phyloP scores from a whole-genome alignment of 2,329 filamentous ascomycete species.

The Orbilia quercus region DNA sequence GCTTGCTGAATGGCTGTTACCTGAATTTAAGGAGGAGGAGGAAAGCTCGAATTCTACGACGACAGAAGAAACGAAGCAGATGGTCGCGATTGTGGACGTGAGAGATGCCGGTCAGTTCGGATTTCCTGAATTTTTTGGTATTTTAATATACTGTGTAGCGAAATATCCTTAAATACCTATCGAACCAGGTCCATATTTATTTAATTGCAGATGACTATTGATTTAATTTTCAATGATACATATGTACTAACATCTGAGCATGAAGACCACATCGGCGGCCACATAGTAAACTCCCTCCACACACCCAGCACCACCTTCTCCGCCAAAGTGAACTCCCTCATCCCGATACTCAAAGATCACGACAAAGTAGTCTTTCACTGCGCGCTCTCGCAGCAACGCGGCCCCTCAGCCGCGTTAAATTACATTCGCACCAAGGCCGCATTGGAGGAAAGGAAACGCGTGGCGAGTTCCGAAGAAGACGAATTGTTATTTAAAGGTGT shows the following conservation, averaged over 20 bases:
- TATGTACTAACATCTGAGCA: neutral
- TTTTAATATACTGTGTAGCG: too few species aligned
- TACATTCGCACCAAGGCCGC: constrained; percentile 78
- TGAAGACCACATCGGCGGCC: constrained; percentile 59
- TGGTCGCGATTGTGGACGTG: constrained; percentile 84
- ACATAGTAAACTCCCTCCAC: constrained; percentile 81
- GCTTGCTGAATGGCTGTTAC: constrained; percentile 29
- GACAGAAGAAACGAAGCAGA: constrained; percentile 8
- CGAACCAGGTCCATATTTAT: too few species aligned
- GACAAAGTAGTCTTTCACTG: constrained; percentile 94
- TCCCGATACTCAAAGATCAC: constrained; percentile 79
- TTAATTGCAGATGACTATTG: too few species aligned
- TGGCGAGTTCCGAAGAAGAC: constrained; percentile 57
- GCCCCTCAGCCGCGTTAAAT: constrained; percentile 82
- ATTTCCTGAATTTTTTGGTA: neutral
- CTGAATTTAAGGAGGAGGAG: too few species aligned
- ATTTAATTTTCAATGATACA: too few species aligned
- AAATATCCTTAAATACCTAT: too few species aligned
- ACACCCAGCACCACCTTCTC: constrained; percentile 79
- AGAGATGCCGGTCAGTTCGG: constrained; percentile 76
- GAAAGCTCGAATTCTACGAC: neutral
- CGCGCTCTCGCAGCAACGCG: constrained; percentile 87
- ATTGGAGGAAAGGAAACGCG: constrained; percentile 59
- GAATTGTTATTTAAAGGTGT: constrained; percentile 58
- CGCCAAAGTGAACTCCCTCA: constrained; percentile 80